Evolutionary conservation across 106 monocot genomes (phyloP), one percentile per base, ranked within the genome.

Genomic region (Dioscorea alata): DNA sequence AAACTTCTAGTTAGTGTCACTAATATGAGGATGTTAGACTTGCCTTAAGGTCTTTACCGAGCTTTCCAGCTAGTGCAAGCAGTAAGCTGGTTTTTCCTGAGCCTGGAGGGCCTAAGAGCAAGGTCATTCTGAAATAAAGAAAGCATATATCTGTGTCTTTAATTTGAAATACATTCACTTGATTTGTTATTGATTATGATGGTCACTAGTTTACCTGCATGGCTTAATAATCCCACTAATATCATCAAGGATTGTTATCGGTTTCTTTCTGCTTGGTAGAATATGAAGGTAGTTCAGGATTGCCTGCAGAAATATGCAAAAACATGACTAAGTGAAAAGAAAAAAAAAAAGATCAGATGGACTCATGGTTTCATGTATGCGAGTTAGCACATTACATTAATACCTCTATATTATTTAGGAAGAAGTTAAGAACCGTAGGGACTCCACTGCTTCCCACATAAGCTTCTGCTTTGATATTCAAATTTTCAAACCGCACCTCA

Each of bases 201-300:
- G 28, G 3, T 28, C 28, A 28, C 28, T 28, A 28, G 28, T 3
- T 28, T 28, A 28, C 28, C 28, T 54, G 21, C 69, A 34, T 63
- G 76, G 76, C 34, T 69, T 76, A 34, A 76, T 76, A 10, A 76
- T 69, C 18, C 76, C 76, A 22, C 76, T 76, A 63, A 76, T 54
- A 69, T 76, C 63, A 33, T 76, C 50, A n/a, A 76, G 69, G 19
- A 76, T 67, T 0, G 52, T 48, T 35, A 76, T 12, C 8, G 35
- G 33, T 61, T 4, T 69, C 69, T 76, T 76, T 23, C 15, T 62
- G 50, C 35, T 76, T 48, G 69, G 76, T 18, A 76, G 22, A 23
- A 76, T 21, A 35, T 57, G 76, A 15, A 76, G 35, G 16, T 24
- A 48, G 8, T 69, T 69, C 54, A 23, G 69, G 4, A 78, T 33